Evolutionary conservation across 805 yeast species (phyloP).

Genomic region (Schwanniomyces pseudopolymorphus): DNA sequence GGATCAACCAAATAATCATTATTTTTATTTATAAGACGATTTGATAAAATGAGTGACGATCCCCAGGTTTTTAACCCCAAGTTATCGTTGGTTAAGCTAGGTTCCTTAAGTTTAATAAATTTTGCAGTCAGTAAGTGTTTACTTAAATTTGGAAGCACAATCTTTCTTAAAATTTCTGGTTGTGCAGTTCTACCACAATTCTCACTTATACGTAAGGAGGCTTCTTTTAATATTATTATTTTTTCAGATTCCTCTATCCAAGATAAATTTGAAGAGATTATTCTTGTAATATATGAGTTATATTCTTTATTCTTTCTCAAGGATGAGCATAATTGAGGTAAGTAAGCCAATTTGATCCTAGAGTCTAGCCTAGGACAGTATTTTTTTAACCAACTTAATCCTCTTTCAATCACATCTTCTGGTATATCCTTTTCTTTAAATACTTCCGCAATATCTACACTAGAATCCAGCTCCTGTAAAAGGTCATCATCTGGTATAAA

Average conservation of each 20-base stretch:
- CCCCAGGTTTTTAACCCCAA: conserved; percentile 97
- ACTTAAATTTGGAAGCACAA: conserved; percentile 44
- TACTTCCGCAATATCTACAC: conserved; percentile 12
- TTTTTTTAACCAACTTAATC: conserved; percentile 46
- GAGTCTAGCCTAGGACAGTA: conserved; percentile 33
- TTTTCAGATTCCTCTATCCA: conserved; percentile 43
- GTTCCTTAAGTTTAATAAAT: conserved; percentile 59
- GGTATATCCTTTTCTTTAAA: conserved; percentile 36
- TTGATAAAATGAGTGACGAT: conserved; percentile 70
- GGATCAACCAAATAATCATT: conserved; percentile 19
- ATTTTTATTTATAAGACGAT: conserved; percentile 40
- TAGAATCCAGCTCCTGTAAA: not conserved
- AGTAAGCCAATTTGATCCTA: conserved; percentile 15
- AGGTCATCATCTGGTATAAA: conserved; percentile 31
- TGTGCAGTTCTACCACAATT: conserved; percentile 83
- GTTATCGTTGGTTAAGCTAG: conserved; percentile 82
- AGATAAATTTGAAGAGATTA: conserved; percentile 47
- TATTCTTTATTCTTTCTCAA: conserved; percentile 31
- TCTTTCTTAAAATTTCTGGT: conserved; percentile 65
- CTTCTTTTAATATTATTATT: conserved; percentile 48
- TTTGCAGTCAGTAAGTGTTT: conserved; percentile 15
- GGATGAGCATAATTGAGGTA: conserved; percentile 27
- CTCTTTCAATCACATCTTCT: conserved; percentile 14
- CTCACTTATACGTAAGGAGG: conserved; percentile 71
- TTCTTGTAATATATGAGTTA: conserved; percentile 48